These are phyloP conservation scores for Penicillium brevicompactum DNA, from an alignment of 2,329 filamentous ascomycete genomes.

Conservation along the genomic window DNA sequence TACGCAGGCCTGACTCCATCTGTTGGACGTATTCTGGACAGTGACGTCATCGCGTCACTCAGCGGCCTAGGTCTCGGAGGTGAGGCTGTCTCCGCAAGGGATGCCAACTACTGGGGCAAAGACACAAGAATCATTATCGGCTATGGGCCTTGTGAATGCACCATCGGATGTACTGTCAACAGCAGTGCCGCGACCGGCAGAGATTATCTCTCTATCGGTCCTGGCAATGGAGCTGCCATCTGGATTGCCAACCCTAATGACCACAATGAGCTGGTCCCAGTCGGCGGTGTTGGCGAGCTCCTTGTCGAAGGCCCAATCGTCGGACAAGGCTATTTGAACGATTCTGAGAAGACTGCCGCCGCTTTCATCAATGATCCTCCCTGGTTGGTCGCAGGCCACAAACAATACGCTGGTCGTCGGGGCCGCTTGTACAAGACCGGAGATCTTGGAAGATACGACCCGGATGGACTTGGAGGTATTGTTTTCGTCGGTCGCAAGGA, in stretches of 20 bases:
- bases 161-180: conserved; percentile 44
- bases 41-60: conserved; percentile 46
- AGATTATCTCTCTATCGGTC: conserved; percentile 43
- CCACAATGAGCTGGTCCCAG: conserved; percentile 39
- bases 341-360: conserved; percentile 38
- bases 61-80: conserved; percentile 46
- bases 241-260: conserved; percentile 47
- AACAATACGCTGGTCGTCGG: conserved; percentile 25
- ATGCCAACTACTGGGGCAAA: conserved; percentile 45
- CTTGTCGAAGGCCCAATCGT: conserved; percentile 52
- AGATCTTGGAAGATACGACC: conserved; percentile 42
- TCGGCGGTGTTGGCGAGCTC: conserved; percentile 52
- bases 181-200: conserved; percentile 35
- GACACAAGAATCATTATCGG: conserved; percentile 49
- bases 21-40: conserved; percentile 53
- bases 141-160: conserved; percentile 48
- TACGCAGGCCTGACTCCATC: conserved; percentile 63
- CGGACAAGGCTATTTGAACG: conserved; percentile 49
- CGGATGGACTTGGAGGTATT: conserved; percentile 40
- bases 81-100: conserved; percentile 46
- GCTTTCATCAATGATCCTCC: conserved; percentile 41
- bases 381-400: conserved; percentile 37
- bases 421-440: conserved; percentile 46
- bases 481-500: conserved; percentile 44
- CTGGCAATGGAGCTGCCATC: conserved; percentile 36